phyloP scores from a whole-genome alignment of 1,284 basidiomycete genomes.

The Heterobasidion annosum region DNA sequence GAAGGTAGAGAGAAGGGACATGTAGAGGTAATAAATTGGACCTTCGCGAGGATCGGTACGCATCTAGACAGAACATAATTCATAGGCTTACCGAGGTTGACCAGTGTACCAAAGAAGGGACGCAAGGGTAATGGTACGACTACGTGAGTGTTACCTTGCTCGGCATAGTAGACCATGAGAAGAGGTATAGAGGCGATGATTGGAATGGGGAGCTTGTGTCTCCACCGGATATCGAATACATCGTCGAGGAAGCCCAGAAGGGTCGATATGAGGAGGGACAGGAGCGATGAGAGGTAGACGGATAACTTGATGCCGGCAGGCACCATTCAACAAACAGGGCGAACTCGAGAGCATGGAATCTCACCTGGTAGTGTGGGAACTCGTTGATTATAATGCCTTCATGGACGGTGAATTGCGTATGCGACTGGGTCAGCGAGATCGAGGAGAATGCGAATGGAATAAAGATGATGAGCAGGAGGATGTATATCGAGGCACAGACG shows the following conservation, averaged over 20 bases:
- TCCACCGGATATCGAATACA: conserved; percentile 97
- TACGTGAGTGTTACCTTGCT: conserved; percentile 89
- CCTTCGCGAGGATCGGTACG: conserved; percentile 35
- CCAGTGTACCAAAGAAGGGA: conserved; percentile 60
- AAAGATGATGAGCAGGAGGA: conserved; percentile 77
- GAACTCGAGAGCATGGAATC: conserved; percentile 11
- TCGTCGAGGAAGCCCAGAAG: conserved; percentile 96
- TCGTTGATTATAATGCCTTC: conserved; percentile 60
- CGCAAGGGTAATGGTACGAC: conserved; percentile 83
- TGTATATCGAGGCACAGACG: conserved; percentile 85
- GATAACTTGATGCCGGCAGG: conserved; percentile 42
- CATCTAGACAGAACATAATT: not conserved
- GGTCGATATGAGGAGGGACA: conserved; percentile 88
- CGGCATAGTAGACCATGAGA: conserved; percentile 93
- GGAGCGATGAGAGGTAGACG: conserved; percentile 86
- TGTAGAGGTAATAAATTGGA: conserved; percentile 93
- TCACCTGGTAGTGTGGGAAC: conserved; percentile 84
- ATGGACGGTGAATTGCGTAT: conserved; percentile 26
- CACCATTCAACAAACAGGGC: not conserved
- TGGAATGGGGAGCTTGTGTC: conserved; percentile 96
- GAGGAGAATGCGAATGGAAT: conserved; percentile 86
- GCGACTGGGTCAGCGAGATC: conserved; percentile 43
- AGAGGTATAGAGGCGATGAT: conserved; percentile 93
- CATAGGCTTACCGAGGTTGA: conserved; percentile 74
- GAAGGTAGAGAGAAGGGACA: conserved; percentile 93